Evolutionary conservation across 371 early-diverging fungal genomes (phyloP).

Genomic region (Dinochytrium kinnereticum): DNA sequence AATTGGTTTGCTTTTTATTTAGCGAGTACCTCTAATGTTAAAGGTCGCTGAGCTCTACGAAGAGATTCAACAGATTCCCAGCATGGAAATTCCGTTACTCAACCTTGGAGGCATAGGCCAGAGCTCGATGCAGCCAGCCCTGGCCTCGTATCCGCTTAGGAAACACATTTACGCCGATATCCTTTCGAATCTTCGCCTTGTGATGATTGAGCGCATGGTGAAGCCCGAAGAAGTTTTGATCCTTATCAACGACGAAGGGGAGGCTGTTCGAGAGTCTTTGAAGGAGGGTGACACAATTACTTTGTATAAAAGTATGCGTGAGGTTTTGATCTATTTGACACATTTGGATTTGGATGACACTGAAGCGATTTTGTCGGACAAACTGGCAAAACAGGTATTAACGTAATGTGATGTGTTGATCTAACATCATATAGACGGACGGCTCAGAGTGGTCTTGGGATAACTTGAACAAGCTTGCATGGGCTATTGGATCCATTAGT

Average conservation of each 20-base stretch:
- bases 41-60: conserved; percentile 80
- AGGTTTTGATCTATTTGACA: conserved; percentile 95
- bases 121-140: conserved; percentile 25
- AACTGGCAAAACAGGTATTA: conserved; percentile 81
- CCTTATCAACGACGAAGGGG: conserved; percentile 99
- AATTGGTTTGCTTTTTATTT: conserved; percentile 64
- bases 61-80: conserved; percentile 70
- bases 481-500: conserved; percentile 99
- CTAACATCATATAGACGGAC: conserved; percentile 68
- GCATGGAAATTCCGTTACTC: conserved; percentile 51
- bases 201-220: conserved; percentile 97
- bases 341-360: conserved; percentile 93
- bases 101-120: conserved; percentile 55
- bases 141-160: conserved; percentile 52
- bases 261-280: conserved; percentile 97
- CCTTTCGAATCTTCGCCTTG: conserved; percentile 81
- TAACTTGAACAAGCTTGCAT: conserved; percentile 97
- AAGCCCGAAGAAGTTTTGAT: conserved; percentile 97
- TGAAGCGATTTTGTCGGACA: conserved; percentile 92
- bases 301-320: conserved; percentile 98
- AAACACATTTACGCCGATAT: conserved; percentile 80
- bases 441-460: conserved; percentile 95
- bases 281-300: conserved; percentile 99
- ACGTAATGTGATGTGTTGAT: background rate
- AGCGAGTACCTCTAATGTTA: conserved; percentile 9